Conservation (phyloP, 768 basidiomycete genomes). For the Tremella fuciformis region DNA sequence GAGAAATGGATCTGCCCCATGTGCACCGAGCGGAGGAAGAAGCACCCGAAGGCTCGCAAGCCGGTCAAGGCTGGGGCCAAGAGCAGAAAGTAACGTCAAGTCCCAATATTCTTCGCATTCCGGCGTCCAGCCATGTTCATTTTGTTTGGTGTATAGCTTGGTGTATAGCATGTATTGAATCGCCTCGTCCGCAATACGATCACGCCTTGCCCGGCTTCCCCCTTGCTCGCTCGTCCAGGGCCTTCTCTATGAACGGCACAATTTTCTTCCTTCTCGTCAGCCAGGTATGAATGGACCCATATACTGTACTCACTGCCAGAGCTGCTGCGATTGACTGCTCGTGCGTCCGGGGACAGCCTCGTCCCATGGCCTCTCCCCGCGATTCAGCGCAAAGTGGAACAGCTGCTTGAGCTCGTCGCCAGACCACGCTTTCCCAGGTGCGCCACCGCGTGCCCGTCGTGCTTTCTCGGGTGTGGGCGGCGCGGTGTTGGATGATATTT, state of each 20-base stretch:
- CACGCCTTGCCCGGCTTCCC: too few species aligned
- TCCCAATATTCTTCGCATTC: neutral
- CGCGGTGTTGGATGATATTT: too few species aligned
- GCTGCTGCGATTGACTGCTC: neutral
- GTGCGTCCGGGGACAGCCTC: neutral
- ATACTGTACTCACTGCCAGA: too few species aligned
- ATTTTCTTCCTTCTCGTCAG: slow-evolving; percentile 3
- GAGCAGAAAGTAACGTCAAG: slow-evolving; percentile 13
- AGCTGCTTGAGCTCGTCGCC: too few species aligned
- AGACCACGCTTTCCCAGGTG: too few species aligned
- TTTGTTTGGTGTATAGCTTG: too few species aligned
- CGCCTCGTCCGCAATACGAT: neutral
- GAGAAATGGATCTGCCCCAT: slow-evolving; percentile 45
- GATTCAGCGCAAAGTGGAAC: neutral
- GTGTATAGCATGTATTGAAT: too few species aligned
- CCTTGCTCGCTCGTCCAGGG: too few species aligned
- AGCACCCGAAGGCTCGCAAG: slow-evolving; percentile 31
- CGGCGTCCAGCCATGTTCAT: neutral
- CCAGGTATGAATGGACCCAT: neutral
- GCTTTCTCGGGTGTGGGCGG: too few species aligned
- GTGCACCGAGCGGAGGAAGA: slow-evolving; percentile 38
- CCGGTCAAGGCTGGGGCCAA: slow-evolving; percentile 14
- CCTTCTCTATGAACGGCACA: neutral
- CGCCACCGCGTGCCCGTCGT: too few species aligned
- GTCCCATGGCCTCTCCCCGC: neutral